These are phyloP conservation scores for Biscogniauxia mediterranea DNA, from an alignment of 2,329 filamentous ascomycete species.

Conservation along the genomic window DNA sequence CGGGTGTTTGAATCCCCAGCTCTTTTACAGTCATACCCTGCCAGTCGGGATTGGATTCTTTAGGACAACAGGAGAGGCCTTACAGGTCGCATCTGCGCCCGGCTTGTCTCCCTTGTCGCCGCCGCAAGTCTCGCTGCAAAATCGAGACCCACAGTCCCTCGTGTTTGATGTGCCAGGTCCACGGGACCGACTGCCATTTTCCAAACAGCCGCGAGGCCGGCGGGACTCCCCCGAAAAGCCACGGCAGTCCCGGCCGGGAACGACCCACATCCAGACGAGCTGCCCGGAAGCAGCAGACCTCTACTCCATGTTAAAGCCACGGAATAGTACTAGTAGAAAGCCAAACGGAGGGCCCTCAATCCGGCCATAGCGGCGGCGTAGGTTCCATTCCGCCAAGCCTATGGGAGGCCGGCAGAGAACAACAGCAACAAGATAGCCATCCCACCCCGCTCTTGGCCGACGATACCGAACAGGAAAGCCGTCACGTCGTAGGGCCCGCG, in stretches of 20 bases:
- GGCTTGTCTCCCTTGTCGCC: conserved; percentile 59
- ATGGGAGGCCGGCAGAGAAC: conserved; percentile 22
- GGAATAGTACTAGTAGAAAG: neutral
- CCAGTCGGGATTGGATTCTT: conserved; percentile 7
- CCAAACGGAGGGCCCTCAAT: too few species aligned
- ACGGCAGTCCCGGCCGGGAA: conserved; percentile 24
- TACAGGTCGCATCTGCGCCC: conserved; percentile 62
- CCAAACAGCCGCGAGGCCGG: conserved; percentile 27
- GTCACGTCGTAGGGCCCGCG: conserved; percentile 59
- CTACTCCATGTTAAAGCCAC: neutral
- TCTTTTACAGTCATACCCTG: conserved; percentile 1
- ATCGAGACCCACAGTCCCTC: conserved; percentile 50
- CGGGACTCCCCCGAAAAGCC: conserved; percentile 16
- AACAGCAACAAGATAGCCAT: conserved; percentile 26
- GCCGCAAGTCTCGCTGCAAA: conserved; percentile 61
- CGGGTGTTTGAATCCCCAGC: neutral
- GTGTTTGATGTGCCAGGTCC: conserved; percentile 58
- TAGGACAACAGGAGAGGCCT: conserved; percentile 38
- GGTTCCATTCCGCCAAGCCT: too few species aligned
- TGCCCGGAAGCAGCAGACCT: neutral
- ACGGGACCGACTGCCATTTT: conserved; percentile 56
- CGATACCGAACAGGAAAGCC: conserved; percentile 38
- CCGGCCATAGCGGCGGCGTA: too few species aligned
- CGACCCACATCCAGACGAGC: conserved; percentile 4
- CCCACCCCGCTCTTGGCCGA: conserved; percentile 25